Conservation (phyloP, 257 asterid species). For the Salvia rosmarinus region DNA sequence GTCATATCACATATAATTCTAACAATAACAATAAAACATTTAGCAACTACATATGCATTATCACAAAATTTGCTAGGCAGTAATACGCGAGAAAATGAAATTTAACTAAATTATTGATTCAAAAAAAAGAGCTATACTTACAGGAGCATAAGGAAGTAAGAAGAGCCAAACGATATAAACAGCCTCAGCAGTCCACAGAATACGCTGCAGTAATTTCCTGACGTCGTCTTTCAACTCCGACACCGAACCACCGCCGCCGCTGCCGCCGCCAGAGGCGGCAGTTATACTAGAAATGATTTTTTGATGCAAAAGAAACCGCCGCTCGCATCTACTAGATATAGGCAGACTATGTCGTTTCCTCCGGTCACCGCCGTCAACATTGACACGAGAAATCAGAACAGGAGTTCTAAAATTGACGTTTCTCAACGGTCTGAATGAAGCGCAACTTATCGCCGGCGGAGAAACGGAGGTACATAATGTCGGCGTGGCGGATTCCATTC, state of each 20-base stretch:
- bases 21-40: neutral
- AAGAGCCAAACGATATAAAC: slow-evolving; percentile 86
- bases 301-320: slow-evolving; percentile 34
- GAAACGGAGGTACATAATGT: slow-evolving; percentile 28
- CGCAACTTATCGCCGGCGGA: slow-evolving; percentile 17
- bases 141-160: slow-evolving; percentile 95
- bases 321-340: neutral
- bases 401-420: slow-evolving; percentile 22
- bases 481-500: slow-evolving; percentile 32
- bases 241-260: slow-evolving; percentile 46
- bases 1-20: neutral
- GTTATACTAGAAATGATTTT: slow-evolving; percentile 25
- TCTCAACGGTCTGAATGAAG: slow-evolving; percentile 23
- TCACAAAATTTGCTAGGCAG: neutral
- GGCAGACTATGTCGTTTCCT: neutral
- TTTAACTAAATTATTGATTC: no score
- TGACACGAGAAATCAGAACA: neutral
- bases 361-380: slow-evolving; percentile 25
- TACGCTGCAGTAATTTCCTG: slow-evolving; percentile 50
- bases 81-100: neutral
- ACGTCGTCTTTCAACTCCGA: slow-evolving; percentile 56
- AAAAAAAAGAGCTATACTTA: slow-evolving; percentile 35
- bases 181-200: slow-evolving; percentile 72
- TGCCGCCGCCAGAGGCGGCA: slow-evolving; percentile 44
- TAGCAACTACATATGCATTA: slow-evolving; percentile 5